phyloP scores from a whole-genome alignment of 2,329 filamentous ascomycete species.

The Trichothecium roseum region DNA sequence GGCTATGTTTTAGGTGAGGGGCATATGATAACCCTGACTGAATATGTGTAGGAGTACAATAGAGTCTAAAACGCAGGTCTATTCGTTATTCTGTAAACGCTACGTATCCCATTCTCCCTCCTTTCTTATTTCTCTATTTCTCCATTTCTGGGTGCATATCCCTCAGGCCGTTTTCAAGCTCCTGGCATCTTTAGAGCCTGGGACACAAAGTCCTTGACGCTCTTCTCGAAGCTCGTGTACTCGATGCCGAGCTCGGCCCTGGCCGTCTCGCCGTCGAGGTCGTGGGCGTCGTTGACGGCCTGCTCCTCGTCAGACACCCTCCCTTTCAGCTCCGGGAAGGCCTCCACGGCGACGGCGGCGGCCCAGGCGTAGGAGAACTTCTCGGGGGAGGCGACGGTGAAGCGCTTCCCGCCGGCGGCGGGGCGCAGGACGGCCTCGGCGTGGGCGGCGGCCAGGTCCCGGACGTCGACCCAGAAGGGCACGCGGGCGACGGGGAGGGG shows the following conservation, averaged over 20 bases:
- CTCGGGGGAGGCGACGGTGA: slow-evolving; percentile 26
- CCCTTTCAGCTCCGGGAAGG: slow-evolving; percentile 24
- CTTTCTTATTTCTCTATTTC: too few species aligned
- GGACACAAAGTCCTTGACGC: slow-evolving; percentile 21
- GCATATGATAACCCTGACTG: too few species aligned
- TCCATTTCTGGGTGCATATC: too few species aligned
- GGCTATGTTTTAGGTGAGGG: too few species aligned
- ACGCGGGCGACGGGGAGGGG: slow-evolving; percentile 25
- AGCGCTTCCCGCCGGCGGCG: slow-evolving; percentile 26
- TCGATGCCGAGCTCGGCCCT: slow-evolving; percentile 25
- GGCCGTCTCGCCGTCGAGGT: slow-evolving; percentile 29
- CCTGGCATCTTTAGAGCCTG: slow-evolving; percentile 6
- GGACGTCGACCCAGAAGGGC: slow-evolving; percentile 33
- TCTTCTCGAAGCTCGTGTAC: slow-evolving; percentile 24
- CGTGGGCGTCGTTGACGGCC: slow-evolving; percentile 24
- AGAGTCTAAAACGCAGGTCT: too few species aligned
- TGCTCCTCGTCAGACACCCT: slow-evolving; percentile 21
- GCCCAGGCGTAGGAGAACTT: slow-evolving; percentile 34
- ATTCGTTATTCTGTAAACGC: too few species aligned
- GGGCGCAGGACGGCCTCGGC: slow-evolving; percentile 26
- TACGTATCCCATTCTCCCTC: too few species aligned
- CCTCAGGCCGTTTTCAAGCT: too few species aligned
- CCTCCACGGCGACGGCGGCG: slow-evolving; percentile 26
- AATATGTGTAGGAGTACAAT: too few species aligned
- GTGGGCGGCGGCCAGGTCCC: slow-evolving; percentile 33